Evolutionary conservation across 2,329 filamentous ascomycete genomes (phyloP).

Genomic region (Fusarium pseudograminearum): DNA sequence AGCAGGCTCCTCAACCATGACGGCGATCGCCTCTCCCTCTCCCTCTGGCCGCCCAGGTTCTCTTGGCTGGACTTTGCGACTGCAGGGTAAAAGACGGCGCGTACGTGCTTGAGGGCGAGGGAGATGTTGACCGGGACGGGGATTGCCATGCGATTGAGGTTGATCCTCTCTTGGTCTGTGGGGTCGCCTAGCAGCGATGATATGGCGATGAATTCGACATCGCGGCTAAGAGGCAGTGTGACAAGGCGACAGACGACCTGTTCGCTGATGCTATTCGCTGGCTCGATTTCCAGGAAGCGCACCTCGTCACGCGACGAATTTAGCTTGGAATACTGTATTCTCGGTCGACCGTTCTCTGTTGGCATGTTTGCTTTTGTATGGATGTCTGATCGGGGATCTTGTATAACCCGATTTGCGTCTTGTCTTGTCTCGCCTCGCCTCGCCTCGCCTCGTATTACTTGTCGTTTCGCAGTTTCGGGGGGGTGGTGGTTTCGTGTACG

Average conservation of each 20-base stretch:
- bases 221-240: constrained; percentile 45
- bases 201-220: constrained; percentile 48
- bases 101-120: constrained; percentile 50
- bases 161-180: constrained; percentile 48
- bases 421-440: constrained; percentile 4
- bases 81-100: constrained; percentile 51
- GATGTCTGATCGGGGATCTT: neutral
- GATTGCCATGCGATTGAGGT: constrained; percentile 46
- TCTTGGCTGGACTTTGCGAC: constrained; percentile 37
- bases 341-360: constrained; percentile 13
- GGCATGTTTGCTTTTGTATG: constrained; percentile 20
- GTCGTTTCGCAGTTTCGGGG: neutral
- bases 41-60: constrained; percentile 21
- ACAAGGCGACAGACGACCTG: constrained; percentile 52
- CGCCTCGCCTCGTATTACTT: constrained; percentile 1
- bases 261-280: constrained; percentile 46
- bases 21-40: constrained; percentile 13
- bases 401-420: neutral
- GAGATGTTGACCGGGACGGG: constrained; percentile 48
- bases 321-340: constrained; percentile 33
- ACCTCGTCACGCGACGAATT: constrained; percentile 44
- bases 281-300: constrained; percentile 52
- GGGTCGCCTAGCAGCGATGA: constrained; percentile 50
- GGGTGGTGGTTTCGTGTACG: neutral
- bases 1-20: constrained; percentile 33